These are phyloP conservation scores for Neoboletus magnificus DNA, from an alignment of 768 basidiomycete species.

Conservation along the genomic window DNA sequence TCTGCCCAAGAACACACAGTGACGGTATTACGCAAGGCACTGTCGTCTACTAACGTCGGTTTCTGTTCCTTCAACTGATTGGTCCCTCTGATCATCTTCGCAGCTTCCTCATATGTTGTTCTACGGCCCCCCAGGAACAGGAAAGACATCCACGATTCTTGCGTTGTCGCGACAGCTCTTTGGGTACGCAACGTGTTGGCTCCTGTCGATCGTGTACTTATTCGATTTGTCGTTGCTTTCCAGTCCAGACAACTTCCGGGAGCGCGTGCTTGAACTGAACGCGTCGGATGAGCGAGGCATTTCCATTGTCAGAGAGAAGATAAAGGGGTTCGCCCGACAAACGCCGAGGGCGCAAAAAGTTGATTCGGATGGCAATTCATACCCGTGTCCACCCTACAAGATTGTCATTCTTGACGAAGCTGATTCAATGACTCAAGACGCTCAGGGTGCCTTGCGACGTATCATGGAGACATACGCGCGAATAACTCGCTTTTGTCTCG, in stretches of 20 bases:
- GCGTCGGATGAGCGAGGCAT: constrained; percentile 99
- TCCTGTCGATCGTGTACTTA: neutral
- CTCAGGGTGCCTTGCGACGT: constrained; percentile 92
- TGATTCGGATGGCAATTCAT: constrained; percentile 75
- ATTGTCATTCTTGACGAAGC: constrained; percentile 99
- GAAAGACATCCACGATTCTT: constrained; percentile 97
- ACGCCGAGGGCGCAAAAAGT: constrained; percentile 76
- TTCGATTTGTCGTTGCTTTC: neutral
- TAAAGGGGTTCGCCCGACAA: constrained; percentile 96
- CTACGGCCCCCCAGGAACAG: constrained; percentile 98
- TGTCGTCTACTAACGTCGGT: constrained; percentile 88
- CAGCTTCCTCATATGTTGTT: constrained; percentile 99
- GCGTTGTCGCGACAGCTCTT: constrained; percentile 92
- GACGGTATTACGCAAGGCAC: constrained; percentile 84
- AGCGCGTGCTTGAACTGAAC: constrained; percentile 93
- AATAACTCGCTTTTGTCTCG: constrained; percentile 96
- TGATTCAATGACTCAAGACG: constrained; percentile 99
- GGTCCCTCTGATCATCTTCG: constrained; percentile 10
- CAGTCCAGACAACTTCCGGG: constrained; percentile 92
- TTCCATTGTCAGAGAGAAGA: constrained; percentile 93
- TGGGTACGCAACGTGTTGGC: constrained; percentile 53
- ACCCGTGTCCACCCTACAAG: constrained; percentile 97
- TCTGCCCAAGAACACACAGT: constrained; percentile 97
- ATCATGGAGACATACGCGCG: constrained; percentile 99
- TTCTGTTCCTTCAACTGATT: neutral